Evolutionary conservation across 2,329 filamentous ascomycete species (phyloP).

Genomic region (Aurifilum marmelostoma): DNA sequence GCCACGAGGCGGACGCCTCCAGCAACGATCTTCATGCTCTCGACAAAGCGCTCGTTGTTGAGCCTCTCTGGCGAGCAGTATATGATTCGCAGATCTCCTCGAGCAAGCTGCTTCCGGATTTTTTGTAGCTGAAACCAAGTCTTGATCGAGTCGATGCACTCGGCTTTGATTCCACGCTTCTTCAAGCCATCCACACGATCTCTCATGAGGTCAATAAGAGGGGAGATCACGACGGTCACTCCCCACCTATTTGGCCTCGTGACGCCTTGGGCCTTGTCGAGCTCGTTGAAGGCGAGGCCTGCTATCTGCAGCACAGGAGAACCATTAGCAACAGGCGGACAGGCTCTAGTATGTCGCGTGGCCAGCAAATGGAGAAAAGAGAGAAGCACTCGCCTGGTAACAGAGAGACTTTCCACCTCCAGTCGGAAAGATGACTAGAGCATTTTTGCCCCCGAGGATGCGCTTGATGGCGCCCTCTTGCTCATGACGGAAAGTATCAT

Average conservation of each 20-base stretch:
- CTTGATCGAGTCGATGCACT: slow-evolving; percentile 60
- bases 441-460: slow-evolving; percentile 44
- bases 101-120: slow-evolving; percentile 43
- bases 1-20: slow-evolving; percentile 61
- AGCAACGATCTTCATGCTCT: slow-evolving; percentile 55
- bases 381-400: slow-evolving; percentile 45
- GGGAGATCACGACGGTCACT: slow-evolving; percentile 60
- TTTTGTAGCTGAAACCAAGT: slow-evolving; percentile 48
- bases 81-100: slow-evolving; percentile 54
- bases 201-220: slow-evolving; percentile 62
- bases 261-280: slow-evolving; percentile 41
- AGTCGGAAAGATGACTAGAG: slow-evolving; percentile 51
- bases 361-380: not conserved
- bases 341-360: not conserved
- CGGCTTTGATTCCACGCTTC: slow-evolving; percentile 53
- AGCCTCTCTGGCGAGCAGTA: slow-evolving; percentile 64
- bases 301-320: slow-evolving; percentile 42
- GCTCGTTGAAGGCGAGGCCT: slow-evolving; percentile 49
- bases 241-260: slow-evolving; percentile 43
- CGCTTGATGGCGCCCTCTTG: slow-evolving; percentile 47
- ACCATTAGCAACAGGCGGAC: not conserved
- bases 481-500: slow-evolving; percentile 47
- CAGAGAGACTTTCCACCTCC: slow-evolving; percentile 55
- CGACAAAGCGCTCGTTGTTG: slow-evolving; percentile 64
- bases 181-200: slow-evolving; percentile 61